Base-by-base conservation (phyloP, 306 rosid genomes). In the Prunus davidiana region DNA sequence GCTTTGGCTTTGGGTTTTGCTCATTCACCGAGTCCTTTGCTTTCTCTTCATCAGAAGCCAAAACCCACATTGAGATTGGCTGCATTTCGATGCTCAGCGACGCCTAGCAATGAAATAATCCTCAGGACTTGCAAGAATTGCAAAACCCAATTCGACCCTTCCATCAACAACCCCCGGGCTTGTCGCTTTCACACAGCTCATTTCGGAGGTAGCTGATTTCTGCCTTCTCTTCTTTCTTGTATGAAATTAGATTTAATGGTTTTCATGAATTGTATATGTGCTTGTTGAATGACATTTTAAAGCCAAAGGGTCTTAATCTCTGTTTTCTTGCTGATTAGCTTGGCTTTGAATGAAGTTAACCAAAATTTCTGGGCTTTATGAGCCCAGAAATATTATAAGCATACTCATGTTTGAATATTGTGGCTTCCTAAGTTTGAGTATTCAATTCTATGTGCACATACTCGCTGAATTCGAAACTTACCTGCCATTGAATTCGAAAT, bases 141-240 rank as follows among this genome's bases (percentile, higher is more conserved):
- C 89, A 94, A 94, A 88, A 74, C 89, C 77, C 97, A 92, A 79
- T 92, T 79, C 71, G 82, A 92, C 64, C 95, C 90, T 51, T 55
- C 83, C 12, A 89, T 87, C 67, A 94, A 94, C 71, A 86, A 94
- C 86, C 93, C 87, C 70, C 83, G 81, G 64, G 88, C 98, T 80
- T 94, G 98, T 76, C 78, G 91, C 69, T 94, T 84, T 80, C 98
- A 94, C 88, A 84, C 97, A 20, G 89, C 98, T 67, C 98, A 94
- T 83, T 94, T 83, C 82, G 98, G 98, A 73, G 98, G 98, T 91
- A 81, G 38, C 61, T 25, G 62, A 22, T 50, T 4, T 34, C 56
- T 27, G 0, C 12, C 30, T 27, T 75, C 3, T 38, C 12, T 67
- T 27, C 51, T 20, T 66, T 66, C 15, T 22, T 13, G 1, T 12